phyloP scores from a whole-genome alignment of 495 filamentous ascomycete species.

The Aspergillus cavernicola region DNA sequence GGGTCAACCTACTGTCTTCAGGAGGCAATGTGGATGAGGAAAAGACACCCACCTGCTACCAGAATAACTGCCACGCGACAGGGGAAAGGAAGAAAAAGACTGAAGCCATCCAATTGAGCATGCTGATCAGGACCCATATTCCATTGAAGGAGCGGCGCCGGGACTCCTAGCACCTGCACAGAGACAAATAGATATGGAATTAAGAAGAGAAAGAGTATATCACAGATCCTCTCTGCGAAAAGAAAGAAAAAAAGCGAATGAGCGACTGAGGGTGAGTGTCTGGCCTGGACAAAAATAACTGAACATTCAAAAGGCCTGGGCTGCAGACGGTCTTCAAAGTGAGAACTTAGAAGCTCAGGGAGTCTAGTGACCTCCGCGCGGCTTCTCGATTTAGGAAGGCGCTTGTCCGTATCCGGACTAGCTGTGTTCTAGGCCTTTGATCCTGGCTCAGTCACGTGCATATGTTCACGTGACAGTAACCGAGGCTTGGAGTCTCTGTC shows the following conservation, averaged over 20 bases:
- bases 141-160: conserved; percentile 35
- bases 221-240: neutral
- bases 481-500: conserved; percentile 7
- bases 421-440: neutral
- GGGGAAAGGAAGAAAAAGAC: conserved; percentile 78
- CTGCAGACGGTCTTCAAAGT: conserved; percentile 7
- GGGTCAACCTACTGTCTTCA: conserved; percentile 9
- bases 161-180: conserved; percentile 16
- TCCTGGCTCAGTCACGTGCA: conserved; percentile 11
- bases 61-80: conserved; percentile 76
- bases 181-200: conserved; percentile 3
- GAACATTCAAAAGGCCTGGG: conserved; percentile 8
- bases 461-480: conserved; percentile 6
- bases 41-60: conserved; percentile 59
- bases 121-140: conserved; percentile 80
- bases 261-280: conserved; percentile 44
- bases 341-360: conserved; percentile 26
- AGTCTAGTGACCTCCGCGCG: conserved; percentile 21
- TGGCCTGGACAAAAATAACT: conserved; percentile 11
- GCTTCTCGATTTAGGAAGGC: conserved; percentile 8
- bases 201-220: conserved; percentile 11
- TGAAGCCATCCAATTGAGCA: conserved; percentile 79
- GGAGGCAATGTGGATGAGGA: neutral
- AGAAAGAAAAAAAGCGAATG: conserved; percentile 14
- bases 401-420: conserved; percentile 14